Evolutionary conservation across 2,329 filamentous ascomycete genomes (phyloP).

Genomic region (Lasiodiplodia citricola): DNA sequence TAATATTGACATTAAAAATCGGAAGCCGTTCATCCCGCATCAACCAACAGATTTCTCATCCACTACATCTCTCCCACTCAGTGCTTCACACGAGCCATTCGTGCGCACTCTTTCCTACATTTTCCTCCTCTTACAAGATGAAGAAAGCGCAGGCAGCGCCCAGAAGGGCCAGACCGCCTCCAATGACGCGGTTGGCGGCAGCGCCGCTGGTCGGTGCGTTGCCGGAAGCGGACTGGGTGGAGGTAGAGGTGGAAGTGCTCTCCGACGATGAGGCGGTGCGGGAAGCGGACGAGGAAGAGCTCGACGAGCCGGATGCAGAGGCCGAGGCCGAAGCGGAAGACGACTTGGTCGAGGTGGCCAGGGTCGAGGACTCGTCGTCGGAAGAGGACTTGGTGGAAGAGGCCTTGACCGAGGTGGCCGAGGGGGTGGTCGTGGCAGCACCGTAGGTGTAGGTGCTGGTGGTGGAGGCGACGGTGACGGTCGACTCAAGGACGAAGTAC

Average conservation of each 20-base stretch:
- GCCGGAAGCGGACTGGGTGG: slow-evolving; percentile 17
- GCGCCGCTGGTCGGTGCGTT: slow-evolving; percentile 12
- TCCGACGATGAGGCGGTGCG: slow-evolving; percentile 26
- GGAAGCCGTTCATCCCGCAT: background rate
- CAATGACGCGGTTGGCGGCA: slow-evolving; percentile 7
- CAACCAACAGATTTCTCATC: background rate
- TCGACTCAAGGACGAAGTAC: slow-evolving; percentile 56
- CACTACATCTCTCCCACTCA: background rate
- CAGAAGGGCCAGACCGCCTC: slow-evolving; percentile 10
- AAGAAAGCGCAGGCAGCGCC: slow-evolving; percentile 8
- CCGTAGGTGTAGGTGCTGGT: slow-evolving; percentile 37
- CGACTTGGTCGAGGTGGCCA: slow-evolving; percentile 34
- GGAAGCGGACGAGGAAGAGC: slow-evolving; percentile 33
- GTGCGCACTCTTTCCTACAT: background rate
- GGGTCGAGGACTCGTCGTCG: slow-evolving; percentile 21
- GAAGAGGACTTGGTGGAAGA: slow-evolving; percentile 33
- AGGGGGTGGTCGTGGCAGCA: slow-evolving; percentile 37
- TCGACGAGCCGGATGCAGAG: slow-evolving; percentile 30
- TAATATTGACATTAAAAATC: background rate
- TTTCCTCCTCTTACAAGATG: background rate
- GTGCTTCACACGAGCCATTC: background rate
- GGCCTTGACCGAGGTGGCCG: slow-evolving; percentile 27
- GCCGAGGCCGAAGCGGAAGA: slow-evolving; percentile 30
- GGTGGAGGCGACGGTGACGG: slow-evolving; percentile 44
- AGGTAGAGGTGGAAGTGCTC: background rate